Evolutionary conservation across 208 protist species (phyloP), one percentile per base, ranked within the genome.

Genomic region (Crithidia acanthocephali): DNA sequence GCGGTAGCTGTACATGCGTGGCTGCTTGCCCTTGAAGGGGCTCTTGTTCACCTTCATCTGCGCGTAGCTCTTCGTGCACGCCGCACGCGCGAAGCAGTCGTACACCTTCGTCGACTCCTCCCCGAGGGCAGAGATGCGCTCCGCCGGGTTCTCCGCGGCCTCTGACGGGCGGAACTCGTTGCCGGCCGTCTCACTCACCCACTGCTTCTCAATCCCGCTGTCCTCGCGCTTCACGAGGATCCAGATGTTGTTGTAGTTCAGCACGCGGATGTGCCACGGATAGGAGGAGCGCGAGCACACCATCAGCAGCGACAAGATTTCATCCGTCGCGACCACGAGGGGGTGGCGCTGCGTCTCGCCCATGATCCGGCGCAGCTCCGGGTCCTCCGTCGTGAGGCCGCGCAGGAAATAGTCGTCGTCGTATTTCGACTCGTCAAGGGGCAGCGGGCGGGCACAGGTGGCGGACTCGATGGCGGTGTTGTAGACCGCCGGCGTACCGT

Each of bases 1-100:
- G 33, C 92, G 90, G 77, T 97, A 97, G 64, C 84, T 83, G 81
- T 95, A 95, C 69, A 95, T 73, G 68, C 87, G 88, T 8, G 82
- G 81, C 56, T 89, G 88, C 25, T 80, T 92, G 37, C 79, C 53
- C 18, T 77, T 79, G 64, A 94, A 94, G 11, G 86, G 86, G 69
- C 77, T 92, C 40, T 81, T 85, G 67, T 72, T 62, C 13, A 66
- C 72, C 59, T 78, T 83, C 30, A 92, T 71, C 44, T 91, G 72
- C 18, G 85, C 83, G 25, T 73, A 73, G 20, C 72, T 85, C 33
- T 81, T 79, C 22, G 74, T 74, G 78, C 88, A 94, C 64, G 77
- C 40, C 16, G 76, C 75, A 13, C 80, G 74, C 20, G 87, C 74
- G 76, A 95, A 97, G 74, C 74, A 68, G 59, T 94, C 81, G 70